Conservation (phyloP, 306 rosid species). For the Malus sieversii region DNA sequence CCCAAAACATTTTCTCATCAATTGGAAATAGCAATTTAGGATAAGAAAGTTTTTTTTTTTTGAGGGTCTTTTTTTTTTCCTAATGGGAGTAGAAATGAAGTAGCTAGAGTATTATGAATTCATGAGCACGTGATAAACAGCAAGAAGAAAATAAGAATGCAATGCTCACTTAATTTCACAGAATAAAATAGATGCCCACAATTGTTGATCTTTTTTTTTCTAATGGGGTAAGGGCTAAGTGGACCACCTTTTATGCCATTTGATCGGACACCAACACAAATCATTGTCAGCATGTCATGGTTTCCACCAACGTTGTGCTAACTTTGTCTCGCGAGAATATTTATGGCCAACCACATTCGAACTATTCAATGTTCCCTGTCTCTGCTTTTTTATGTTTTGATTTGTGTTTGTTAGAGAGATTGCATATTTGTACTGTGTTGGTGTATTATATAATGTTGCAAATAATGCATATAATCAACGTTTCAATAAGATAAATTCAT, state of each 20-base stretch:
- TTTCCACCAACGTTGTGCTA: slow-evolving; percentile 71
- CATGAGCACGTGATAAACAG: background rate
- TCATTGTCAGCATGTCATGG: slow-evolving; percentile 48
- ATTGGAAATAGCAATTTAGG: background rate
- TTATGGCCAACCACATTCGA: slow-evolving; percentile 51
- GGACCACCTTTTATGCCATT: slow-evolving; percentile 54
- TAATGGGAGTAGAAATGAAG: too few species aligned
- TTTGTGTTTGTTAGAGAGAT: background rate
- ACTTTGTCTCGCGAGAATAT: slow-evolving; percentile 61
- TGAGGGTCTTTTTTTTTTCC: too few species aligned
- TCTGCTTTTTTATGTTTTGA: background rate
- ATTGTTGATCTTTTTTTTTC: too few species aligned
- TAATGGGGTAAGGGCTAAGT: background rate
- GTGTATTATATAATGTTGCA: background rate
- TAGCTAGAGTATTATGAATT: too few species aligned
- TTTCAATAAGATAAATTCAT: too few species aligned
- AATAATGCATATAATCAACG: too few species aligned
- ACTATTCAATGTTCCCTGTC: slow-evolving; percentile 17
- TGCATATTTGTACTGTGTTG: background rate
- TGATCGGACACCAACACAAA: slow-evolving; percentile 70
- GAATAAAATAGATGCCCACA: slow-evolving; percentile 11
- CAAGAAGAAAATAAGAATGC: slow-evolving; percentile 9
- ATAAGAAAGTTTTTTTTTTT: too few species aligned
- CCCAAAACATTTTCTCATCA: background rate
- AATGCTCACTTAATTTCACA: slow-evolving; percentile 19